Evolutionary conservation across 2,329 filamentous ascomycete species (phyloP).

Genomic region (Trichophyton benhamiae): DNA sequence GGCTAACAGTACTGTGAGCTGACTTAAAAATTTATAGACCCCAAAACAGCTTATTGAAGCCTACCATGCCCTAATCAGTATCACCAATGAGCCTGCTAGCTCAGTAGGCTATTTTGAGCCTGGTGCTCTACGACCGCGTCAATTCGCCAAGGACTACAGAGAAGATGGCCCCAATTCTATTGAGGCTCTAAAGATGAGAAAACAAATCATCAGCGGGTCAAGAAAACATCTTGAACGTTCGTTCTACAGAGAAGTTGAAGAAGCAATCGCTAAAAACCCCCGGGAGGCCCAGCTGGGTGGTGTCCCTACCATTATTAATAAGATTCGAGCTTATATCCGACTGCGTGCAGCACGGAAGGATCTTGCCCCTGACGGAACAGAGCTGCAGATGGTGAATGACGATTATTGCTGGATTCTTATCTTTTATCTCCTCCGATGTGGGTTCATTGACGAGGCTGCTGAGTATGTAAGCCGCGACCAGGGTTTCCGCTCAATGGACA

Average conservation of each 20-base stretch:
- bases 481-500: conserved; percentile 80
- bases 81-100: conserved; percentile 59
- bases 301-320: conserved; percentile 74
- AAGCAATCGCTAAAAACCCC: conserved; percentile 66
- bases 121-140: conserved; percentile 59
- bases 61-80: conserved; percentile 67
- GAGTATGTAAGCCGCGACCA: conserved; percentile 70
- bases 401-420: conserved; percentile 91
- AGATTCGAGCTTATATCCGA: conserved; percentile 84
- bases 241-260: conserved; percentile 68
- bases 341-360: conserved; percentile 69
- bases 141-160: conserved; percentile 64
- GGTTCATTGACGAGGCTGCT: conserved; percentile 70
- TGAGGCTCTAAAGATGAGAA: conserved; percentile 56
- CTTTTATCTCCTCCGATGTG: conserved; percentile 79
- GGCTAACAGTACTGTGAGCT: conserved; percentile 10
- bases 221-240: conserved; percentile 67
- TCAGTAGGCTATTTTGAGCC: conserved; percentile 47
- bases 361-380: conserved; percentile 65
- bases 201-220: conserved; percentile 67
- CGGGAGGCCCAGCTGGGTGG: conserved; percentile 82
- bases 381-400: conserved; percentile 65
- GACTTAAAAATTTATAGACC: conserved; percentile 36
- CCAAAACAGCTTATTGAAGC: conserved; percentile 66
- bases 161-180: conserved; percentile 57